Base-by-base conservation (phyloP, 192 early-diverging fungal species). In the Piromyces sp. region DNA sequence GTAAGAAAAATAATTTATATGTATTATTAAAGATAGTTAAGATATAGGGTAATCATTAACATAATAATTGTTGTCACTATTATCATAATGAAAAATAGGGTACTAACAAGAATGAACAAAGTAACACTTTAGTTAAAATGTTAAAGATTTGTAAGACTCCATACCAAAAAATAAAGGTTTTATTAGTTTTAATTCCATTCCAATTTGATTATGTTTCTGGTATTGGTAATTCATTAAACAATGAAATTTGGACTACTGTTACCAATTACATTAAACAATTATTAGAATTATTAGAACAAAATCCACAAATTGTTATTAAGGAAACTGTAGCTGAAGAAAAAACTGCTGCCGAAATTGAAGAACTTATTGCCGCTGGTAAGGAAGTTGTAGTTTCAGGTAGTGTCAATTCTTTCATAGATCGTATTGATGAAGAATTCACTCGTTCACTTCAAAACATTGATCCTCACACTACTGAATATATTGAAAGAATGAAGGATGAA, bases 401-500 rank as follows among this genome's bases (percentile, higher is more conserved):
- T 42, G 88, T 98, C 80, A 88, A 93, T 80, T 90, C 94, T 68
- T 93, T 95, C 79, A 88, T 98, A 33, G 98, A 99, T 83, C 93
- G 97, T 30, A 87, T 98, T 58, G 96, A 98, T 87, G 96, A 98
- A 81, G 98, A 99, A 88, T 99, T 98, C 87, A 94, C 91, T 83
- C 94, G 95, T 87, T 94, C 96, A 30, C 91, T 99, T 78, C 96
- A 97, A 86, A 92, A 92, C 85, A 96, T 96, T 84, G 98, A 99
- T 88, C 97, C 97, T 81, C 96, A 98, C 86, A 95, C 96, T 40
- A 93, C 94, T 80, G 96, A 99, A 83, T 99, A 98, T 84, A 91
- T 98, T 81, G 95, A 94, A 82, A 93, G 98, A 79, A 92, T 99
- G 83, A 90, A 93, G 81, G 96, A 98, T 87, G 94, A 98, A 81